phyloP scores from a whole-genome alignment of 2,329 filamentous ascomycete species.

The Orbilia ellipsospora region DNA sequence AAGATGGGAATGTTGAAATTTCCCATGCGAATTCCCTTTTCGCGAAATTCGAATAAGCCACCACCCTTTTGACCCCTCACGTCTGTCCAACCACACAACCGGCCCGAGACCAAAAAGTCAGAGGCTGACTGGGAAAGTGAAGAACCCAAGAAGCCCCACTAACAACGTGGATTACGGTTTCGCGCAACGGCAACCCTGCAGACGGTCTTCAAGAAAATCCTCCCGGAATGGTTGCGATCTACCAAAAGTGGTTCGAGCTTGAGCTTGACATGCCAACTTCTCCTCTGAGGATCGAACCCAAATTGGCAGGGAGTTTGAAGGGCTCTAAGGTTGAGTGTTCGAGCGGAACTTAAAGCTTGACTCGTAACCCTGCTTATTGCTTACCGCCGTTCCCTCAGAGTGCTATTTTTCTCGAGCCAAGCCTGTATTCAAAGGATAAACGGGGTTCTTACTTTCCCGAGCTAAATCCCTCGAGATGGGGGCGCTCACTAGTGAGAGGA shows the following conservation, averaged over 20 bases:
- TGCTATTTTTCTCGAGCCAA: no score
- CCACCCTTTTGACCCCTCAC: neutral
- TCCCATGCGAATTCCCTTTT: neutral
- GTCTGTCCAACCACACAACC: neutral
- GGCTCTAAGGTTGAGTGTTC: slow-evolving; percentile 17
- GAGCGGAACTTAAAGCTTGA: slow-evolving; percentile 16
- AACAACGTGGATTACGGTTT: slow-evolving; percentile 34
- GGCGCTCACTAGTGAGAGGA: no score
- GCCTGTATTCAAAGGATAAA: no score
- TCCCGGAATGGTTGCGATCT: slow-evolving; percentile 28
- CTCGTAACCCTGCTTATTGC: slow-evolving; percentile 8
- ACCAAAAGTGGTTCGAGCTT: neutral
- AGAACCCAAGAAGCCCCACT: slow-evolving; percentile 7
- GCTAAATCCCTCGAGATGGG: no score
- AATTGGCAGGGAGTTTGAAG: neutral
- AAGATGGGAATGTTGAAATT: neutral
- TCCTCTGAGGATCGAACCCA: no score
- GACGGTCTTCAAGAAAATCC: neutral
- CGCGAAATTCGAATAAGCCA: no score
- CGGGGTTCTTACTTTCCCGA: no score
- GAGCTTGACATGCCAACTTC: neutral
- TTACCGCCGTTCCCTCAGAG: slow-evolving; percentile 5
- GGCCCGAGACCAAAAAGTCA: no score
- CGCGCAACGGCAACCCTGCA: slow-evolving; percentile 35
- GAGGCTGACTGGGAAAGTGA: slow-evolving; percentile 1